These are phyloP conservation scores for Alternaria sp. DNA, from an alignment of 2,329 filamentous ascomycete genomes.

Conservation along the genomic window DNA sequence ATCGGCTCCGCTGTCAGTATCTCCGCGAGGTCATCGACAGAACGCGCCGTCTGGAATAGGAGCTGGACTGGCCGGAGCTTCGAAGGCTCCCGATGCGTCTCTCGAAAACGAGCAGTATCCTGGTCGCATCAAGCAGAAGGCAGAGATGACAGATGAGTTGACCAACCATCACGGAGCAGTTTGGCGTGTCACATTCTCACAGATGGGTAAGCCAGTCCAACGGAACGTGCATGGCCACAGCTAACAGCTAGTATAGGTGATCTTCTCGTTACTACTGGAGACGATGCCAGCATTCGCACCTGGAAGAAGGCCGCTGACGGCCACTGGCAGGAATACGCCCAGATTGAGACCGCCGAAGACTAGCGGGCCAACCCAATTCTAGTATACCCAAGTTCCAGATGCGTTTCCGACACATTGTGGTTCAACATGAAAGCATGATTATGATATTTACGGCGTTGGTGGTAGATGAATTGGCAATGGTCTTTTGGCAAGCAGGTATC, in stretches of 20 bases:
- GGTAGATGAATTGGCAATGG: not conserved
- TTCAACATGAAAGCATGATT: not conserved
- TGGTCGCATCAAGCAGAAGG: constrained; percentile 71
- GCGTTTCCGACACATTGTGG: not conserved
- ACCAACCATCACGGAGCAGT: constrained; percentile 74
- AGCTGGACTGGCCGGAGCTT: constrained; percentile 59
- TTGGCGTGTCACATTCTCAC: constrained; percentile 75
- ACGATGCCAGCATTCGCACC: constrained; percentile 69
- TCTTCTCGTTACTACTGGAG: constrained; percentile 77
- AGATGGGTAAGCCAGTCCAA: constrained; percentile 49
- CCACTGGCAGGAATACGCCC: constrained; percentile 59
- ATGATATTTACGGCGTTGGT: constrained; percentile 6
- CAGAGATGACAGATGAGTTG: constrained; percentile 71
- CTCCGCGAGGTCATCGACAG: constrained; percentile 38
- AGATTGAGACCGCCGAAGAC: constrained; percentile 54
- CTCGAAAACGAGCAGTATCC: constrained; percentile 65
- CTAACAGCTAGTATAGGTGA: constrained; percentile 65
- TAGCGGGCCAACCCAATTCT: constrained; percentile 12
- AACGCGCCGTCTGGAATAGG: constrained; percentile 61
- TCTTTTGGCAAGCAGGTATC: not conserved
- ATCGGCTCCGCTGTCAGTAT: constrained; percentile 23
- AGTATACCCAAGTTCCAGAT: not conserved
- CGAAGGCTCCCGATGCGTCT: constrained; percentile 56
- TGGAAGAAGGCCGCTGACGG: constrained; percentile 61
- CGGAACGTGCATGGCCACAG: not conserved